Base-by-base conservation (phyloP, 2,329 filamentous ascomycete species). In the Aspergillus arachidicola region DNA sequence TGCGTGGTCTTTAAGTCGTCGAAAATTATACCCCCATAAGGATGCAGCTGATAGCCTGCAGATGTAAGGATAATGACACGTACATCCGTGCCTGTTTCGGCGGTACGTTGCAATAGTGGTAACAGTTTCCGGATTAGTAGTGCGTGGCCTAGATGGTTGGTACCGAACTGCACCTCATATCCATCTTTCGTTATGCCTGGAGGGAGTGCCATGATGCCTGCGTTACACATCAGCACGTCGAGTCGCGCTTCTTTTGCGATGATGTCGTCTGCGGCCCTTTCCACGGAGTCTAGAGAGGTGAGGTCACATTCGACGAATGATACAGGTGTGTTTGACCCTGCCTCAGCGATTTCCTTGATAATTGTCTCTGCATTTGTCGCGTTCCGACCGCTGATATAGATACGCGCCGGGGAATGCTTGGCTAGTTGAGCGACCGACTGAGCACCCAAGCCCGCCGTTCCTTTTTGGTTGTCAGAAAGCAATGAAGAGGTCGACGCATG, bases 111-210 rank as follows among this genome's bases (percentile, higher is more conserved):
- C 10, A 66, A 26, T 6, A 65, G 43, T 5, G 65, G 68, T 5
- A 69, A 61, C 14, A 65, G 55, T 30, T 57, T 64, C 16, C 34
- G 59, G 38, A 67, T 53, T 7, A 59, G n/a, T 10, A 59, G 32
- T 23, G 57, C 46, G 57, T 84, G 82, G 19, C 83, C 82, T 43
- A 85, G 67, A 68, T 85, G 81, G 61, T 85, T 86, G 1, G 78
- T 82, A 1, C 79, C 82, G 62, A 85, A 83, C 63, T 84, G 80
- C 11, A 80, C 65, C 67, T 85, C 84, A 63, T 83, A 84, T 12
- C 82, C 82, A 19, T 85, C 79, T 28, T 72, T 69, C 5, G 81
- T 83, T 10, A 79, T 66, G 2, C 63, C 74, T 0, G 78, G 72
- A 4, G 79, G 75, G 21, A 66, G 67, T 0, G 75, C 78, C 78